Conservation (phyloP, 2,329 filamentous ascomycete species). For the Penicillium frequentans region DNA sequence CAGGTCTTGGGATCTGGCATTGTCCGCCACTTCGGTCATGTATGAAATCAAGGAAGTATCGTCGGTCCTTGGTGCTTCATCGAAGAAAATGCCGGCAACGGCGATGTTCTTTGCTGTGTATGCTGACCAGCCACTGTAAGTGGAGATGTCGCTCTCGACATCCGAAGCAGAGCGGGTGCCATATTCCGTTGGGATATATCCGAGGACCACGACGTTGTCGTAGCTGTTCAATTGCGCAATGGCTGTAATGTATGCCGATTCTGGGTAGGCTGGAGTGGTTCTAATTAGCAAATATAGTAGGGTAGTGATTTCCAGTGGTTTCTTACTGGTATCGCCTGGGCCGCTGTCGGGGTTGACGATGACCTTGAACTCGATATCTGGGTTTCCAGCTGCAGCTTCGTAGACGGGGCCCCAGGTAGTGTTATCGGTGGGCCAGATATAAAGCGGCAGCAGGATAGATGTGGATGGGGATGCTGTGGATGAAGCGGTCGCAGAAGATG, state of each 20-base stretch:
- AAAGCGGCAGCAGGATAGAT: slow-evolving; percentile 25
- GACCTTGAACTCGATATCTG: slow-evolving; percentile 27
- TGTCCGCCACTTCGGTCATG: slow-evolving; percentile 15
- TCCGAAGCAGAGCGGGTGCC: slow-evolving; percentile 28
- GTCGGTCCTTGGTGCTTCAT: slow-evolving; percentile 32
- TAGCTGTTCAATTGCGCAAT: slow-evolving; percentile 39
- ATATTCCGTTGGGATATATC: slow-evolving; percentile 43
- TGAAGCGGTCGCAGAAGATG: not conserved
- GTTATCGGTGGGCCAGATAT: slow-evolving; percentile 23
- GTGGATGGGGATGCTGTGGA: slow-evolving; percentile 5
- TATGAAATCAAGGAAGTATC: slow-evolving; percentile 19
- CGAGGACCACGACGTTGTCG: slow-evolving; percentile 40
- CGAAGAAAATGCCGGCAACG: slow-evolving; percentile 43
- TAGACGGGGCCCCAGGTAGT: slow-evolving; percentile 25
- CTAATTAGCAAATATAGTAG: not conserved
- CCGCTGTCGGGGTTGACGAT: slow-evolving; percentile 33
- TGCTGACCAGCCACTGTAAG: slow-evolving; percentile 39
- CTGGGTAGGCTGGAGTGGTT: slow-evolving; percentile 23
- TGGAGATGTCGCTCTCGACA: slow-evolving; percentile 37
- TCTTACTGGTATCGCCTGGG: slow-evolving; percentile 30
- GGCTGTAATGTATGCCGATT: slow-evolving; percentile 34
- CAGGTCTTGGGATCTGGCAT: slow-evolving; percentile 13
- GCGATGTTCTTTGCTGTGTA: slow-evolving; percentile 24
- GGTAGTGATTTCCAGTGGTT: not conserved
- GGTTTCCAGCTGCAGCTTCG: slow-evolving; percentile 20